Evolutionary conservation across 192 early-diverging fungal genomes (phyloP), one percentile per base, ranked within the genome.

Genomic region (Coemansia sp.): DNA sequence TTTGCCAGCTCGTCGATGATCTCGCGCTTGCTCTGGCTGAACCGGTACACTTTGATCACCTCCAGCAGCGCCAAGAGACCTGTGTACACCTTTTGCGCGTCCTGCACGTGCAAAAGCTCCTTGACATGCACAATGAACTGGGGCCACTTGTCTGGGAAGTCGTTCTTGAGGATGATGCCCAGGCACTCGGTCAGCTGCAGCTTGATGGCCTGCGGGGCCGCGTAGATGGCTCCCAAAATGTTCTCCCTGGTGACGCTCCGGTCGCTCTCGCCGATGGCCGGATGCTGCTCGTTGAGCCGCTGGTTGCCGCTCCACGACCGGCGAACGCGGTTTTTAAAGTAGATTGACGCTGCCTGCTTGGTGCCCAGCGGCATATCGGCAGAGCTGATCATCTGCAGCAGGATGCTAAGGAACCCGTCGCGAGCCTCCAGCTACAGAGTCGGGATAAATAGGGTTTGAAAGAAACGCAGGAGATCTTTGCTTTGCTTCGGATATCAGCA

Each of bases 321-420:
- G 24, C 70, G 66, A 28, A 93, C 62, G 7, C 85, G 76, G 73
- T 95, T 95, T 60, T 95, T 95, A 69, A 95, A 91, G 80, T 89
- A 93, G 57, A 95, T 88, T 9, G 90, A 65, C 36, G 60, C 77
- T 9, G 64, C 61, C 50, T 77, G 68, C 51, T 65, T 77, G 15
- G 57, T 70, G 42, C 65, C 66, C 22, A 51, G 35, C 24, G 51
- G 43, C 13, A 67, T 28, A 32, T 78, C 67, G 11, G 58, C 43
- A 24, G 50, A 45, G 47, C 42, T 44, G 34, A 75, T 62, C 51
- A 67, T 60, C 38, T 70, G 60, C n/a, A 77, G 49, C 41, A 69
- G 64, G 50, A 60, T 78, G 57, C 32, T 68, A 25, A 58, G 65
- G 33, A 64, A 76, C 25, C 66, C 63, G 10, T 78, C 72, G 1